These are phyloP conservation scores for Allomyces macrogynus DNA, from an alignment of 192 early-diverging fungal species.

Conservation along the genomic window DNA sequence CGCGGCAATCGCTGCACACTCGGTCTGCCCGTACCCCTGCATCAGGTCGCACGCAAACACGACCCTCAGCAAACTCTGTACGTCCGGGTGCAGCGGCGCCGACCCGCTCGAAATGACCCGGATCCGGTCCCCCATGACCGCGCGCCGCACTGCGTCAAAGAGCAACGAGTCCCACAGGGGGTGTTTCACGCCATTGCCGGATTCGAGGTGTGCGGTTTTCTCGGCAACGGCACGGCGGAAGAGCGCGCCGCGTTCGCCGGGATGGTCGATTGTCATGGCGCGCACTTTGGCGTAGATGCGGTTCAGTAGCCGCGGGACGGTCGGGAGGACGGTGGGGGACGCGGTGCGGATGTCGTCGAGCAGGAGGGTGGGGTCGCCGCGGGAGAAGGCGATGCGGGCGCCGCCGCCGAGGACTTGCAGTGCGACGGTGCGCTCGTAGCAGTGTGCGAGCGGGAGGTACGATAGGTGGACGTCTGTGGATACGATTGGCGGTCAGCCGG, in stretches of 20 bases:
- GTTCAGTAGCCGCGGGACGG: slow-evolving; percentile 84
- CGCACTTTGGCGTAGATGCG: slow-evolving; percentile 71
- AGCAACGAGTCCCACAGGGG: slow-evolving; percentile 22
- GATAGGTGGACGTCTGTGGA: slow-evolving; percentile 40
- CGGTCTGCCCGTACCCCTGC: slow-evolving; percentile 26
- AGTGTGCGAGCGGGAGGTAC: slow-evolving; percentile 87
- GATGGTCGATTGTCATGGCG: slow-evolving; percentile 36
- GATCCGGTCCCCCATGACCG: slow-evolving; percentile 38
- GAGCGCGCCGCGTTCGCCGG: slow-evolving; percentile 37
- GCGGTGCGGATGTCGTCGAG: slow-evolving; percentile 69
- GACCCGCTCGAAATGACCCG: slow-evolving; percentile 56
- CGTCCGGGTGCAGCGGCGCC: slow-evolving; percentile 68
- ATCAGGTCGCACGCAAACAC: slow-evolving; percentile 38
- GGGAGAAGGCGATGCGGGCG: slow-evolving; percentile 52
- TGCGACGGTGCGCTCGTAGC: slow-evolving; percentile 54
- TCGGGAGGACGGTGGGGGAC: slow-evolving; percentile 63
- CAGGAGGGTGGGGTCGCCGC: slow-evolving; percentile 39
- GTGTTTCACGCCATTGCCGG: slow-evolving; percentile 37
- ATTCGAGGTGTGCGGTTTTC: slow-evolving; percentile 19
- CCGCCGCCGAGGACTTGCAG: slow-evolving; percentile 30
- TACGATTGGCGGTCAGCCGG: too few species aligned
- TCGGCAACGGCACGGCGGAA: slow-evolving; percentile 17
- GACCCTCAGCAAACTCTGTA: slow-evolving; percentile 47
- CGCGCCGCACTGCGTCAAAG: slow-evolving; percentile 23
- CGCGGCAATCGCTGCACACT: background rate